Evolutionary conservation across 1,139 yeast species (phyloP), one percentile per base, ranked within the genome.

Genomic region (Ogataea hybrid): DNA sequence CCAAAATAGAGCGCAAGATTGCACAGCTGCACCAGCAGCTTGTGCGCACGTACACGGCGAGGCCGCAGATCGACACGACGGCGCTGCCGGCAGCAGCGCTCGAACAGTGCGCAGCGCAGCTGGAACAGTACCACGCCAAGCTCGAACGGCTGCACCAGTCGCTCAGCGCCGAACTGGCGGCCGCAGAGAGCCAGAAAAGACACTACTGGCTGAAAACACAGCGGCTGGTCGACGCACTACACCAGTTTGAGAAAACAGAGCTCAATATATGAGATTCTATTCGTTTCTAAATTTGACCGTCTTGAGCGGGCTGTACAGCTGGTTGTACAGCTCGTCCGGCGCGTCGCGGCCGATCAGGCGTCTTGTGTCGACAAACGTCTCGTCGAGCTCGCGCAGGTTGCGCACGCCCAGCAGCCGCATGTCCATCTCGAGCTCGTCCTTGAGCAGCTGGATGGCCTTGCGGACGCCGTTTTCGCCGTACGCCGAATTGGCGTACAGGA

Each of bases 341-440:
- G 84, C 75, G n/a, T 69, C 71, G 41, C 63, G 56, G 23, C 64
- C 63, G 20, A 64, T 56, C 40, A 70, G 51, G 22, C 66, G 58
- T 27, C 68, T 59, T 9, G 70, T 59, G 52, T 82, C 87, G 9
- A 82, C 61, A 47, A 73, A 65, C 6, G 69, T 65, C 11, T 80
- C 81, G 50, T 77, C 70, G 49, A 90, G 70, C 32, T 88, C 83
- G 35, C 72, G 75, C 16, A 90, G 67, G 20, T 70, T 71, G 17
- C 77, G 79, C 25, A 77, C 95, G 32, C 97, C 97, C 39, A 90
- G 67, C 38, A 89, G 70, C 51, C 96, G 73, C 97, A 90, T 87
- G 63, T 84, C 80, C 92, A 88, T 85, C 49, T 76, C 79, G 61
- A 90, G 63, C 61, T 90, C 97, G 47, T 83, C 89, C 58, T 81